Evolutionary conservation across 768 basidiomycete genomes (phyloP).

Genomic region (Pulveroboletus frians): DNA sequence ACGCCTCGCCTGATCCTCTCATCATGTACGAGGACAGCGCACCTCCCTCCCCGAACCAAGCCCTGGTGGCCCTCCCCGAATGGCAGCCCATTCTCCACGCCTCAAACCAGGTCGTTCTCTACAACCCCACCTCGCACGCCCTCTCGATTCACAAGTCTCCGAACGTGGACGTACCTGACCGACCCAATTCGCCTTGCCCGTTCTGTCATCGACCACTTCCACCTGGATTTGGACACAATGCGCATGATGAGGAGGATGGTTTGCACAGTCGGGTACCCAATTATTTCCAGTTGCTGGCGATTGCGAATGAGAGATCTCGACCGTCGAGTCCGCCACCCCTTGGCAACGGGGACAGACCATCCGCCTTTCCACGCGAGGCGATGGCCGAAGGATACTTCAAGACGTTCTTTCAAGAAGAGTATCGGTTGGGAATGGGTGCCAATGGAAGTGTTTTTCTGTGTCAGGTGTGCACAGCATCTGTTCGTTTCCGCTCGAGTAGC

Average conservation of each 20-base stretch:
- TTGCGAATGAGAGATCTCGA: conserved; percentile 59
- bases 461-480: conserved; percentile 46
- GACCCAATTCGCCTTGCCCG: conserved; percentile 47
- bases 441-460: conserved; percentile 89
- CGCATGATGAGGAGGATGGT: conserved; percentile 32
- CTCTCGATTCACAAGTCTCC: conserved; percentile 53
- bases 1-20: not conserved
- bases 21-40: conserved; percentile 29
- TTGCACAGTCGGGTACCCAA: conserved; percentile 57
- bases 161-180: conserved; percentile 18
- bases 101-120: conserved; percentile 84
- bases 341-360: conserved; percentile 6
- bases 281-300: conserved; percentile 74
- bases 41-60: conserved; percentile 29
- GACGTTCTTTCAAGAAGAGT: conserved; percentile 88
- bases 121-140: conserved; percentile 82
- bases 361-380: conserved; percentile 57
- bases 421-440: conserved; percentile 88
- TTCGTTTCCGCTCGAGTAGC: not conserved
- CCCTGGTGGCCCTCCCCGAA: conserved; percentile 32
- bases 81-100: conserved; percentile 81
- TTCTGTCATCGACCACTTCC: conserved; percentile 67
- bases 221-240: conserved; percentile 34
- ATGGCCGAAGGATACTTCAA: conserved; percentile 94
- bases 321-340: conserved; percentile 46